Conservation (phyloP, 129 eudicot species). For the Rutidosis leptorrhynchoides region DNA sequence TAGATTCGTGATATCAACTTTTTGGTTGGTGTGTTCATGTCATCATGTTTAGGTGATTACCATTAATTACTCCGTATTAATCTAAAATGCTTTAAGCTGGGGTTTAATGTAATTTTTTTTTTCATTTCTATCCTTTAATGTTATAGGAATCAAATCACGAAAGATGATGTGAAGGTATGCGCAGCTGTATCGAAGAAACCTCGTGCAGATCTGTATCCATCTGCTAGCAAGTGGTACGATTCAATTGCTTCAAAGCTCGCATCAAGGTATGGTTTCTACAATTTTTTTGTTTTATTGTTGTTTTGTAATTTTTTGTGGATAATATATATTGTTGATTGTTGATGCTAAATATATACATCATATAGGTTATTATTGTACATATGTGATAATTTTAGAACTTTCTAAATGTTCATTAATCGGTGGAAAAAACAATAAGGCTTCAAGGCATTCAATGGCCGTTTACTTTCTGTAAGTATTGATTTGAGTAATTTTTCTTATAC, state of each 20-base stretch:
- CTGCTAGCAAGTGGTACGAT: slow-evolving; percentile 78
- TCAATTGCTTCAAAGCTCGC: slow-evolving; percentile 51
- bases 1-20: too few species aligned
- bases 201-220: slow-evolving; percentile 56
- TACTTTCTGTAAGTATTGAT: too few species aligned
- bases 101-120: too few species aligned
- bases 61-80: too few species aligned
- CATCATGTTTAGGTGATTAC: too few species aligned
- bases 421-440: too few species aligned
- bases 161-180: slow-evolving; percentile 86
- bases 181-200: slow-evolving; percentile 67
- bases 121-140: neutral
- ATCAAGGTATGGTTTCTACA: slow-evolving; percentile 41
- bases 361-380: neutral
- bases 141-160: slow-evolving; percentile 55
- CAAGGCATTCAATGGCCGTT: neutral
- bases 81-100: neutral
- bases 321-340: neutral
- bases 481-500: too few species aligned
- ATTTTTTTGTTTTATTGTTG: neutral
- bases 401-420: too few species aligned
- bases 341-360: neutral
- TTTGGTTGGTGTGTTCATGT: too few species aligned
- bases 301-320: neutral
- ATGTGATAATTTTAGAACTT: neutral